Base-by-base conservation (phyloP, 2,329 filamentous ascomycete genomes). In the Alternaria incomplexa region DNA sequence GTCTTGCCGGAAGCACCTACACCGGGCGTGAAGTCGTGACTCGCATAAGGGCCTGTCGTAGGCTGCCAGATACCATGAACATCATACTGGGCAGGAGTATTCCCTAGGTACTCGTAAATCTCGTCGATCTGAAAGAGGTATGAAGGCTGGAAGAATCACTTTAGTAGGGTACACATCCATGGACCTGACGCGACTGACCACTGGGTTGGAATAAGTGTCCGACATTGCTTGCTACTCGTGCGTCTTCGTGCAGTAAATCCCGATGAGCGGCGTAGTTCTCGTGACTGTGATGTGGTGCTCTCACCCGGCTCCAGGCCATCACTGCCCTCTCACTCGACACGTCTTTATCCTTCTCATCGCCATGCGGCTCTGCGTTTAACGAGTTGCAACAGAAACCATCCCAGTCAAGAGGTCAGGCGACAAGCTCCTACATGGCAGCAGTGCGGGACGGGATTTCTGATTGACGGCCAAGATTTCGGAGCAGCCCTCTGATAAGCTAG, bases 361-460 rank as follows among this genome's bases (percentile, higher is more conserved):
- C 15, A 65, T 79, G 76, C 68, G 76, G 76, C 76, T 79, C 76
- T 79, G 76, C 76, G 66, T 50, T 50, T 30, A 13, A 5, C 22
- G 53, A n/a, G 12, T 56, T 40, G 28, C 5, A 58, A 44, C 36
- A 17, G 58, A 59, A 64, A 47, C 28, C 53, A 69, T 63, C 51
- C 64, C 46, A 52, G 63, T 62, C 58, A 15, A 45, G 57, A 43
- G 67, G 71, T 78, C 76, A 77, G 64, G 58, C 68, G 76, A 76
- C 69, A 56, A 62, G 22, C 44, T 63, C 56, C 60, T 66, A 64
- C 56, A 65, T 65, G 66, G 63, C 48, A 53, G 56, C 53, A 54
- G 67, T 66, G 56, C 61, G 60, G 59, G 58, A 52, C 20, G n/a
- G 45, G 52, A 62, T 63, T 3, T 40, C 36, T 40, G 36, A 40